Percentiles rank a stretch among this genome's conserved stretches.
phyloP scores from a whole-genome alignment of 768 basidiomycete genomes.

The Mycena rosella region DNA sequence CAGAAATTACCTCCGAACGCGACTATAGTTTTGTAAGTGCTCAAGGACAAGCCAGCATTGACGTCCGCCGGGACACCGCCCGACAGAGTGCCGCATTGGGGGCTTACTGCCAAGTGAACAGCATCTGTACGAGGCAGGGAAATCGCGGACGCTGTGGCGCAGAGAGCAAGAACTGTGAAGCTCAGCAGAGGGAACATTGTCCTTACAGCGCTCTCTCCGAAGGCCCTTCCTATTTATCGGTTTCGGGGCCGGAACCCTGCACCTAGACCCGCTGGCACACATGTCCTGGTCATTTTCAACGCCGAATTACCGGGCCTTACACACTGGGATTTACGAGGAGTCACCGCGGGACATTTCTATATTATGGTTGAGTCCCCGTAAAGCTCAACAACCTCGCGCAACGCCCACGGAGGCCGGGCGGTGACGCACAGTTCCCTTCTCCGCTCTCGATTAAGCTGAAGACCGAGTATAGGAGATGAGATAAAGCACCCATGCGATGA shows the following conservation, averaged over 20 bases:
- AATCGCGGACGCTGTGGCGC: constrained; percentile 36
- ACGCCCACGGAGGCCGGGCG: too few relatives aligned
- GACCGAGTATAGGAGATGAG: too few relatives aligned
- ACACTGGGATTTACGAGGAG: too few relatives aligned
- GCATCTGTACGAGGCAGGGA: constrained; percentile 36
- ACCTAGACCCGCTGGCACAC: too few relatives aligned
- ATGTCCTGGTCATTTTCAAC: too few relatives aligned
- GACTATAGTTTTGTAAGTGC: constrained; percentile 59
- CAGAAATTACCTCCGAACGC: constrained; percentile 57
- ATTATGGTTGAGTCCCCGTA: too few relatives aligned
- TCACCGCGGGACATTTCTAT: too few relatives aligned
- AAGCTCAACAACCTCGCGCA: too few relatives aligned
- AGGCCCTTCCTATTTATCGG: constrained; percentile 39
- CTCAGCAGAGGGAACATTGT: constrained; percentile 35
- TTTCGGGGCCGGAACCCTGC: constrained; percentile 5
- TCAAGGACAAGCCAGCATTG: constrained; percentile 57
- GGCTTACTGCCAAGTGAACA: constrained; percentile 58
- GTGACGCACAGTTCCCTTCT: too few relatives aligned
- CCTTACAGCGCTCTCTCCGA: not conserved
- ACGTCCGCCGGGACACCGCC: constrained; percentile 56
- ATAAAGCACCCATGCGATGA: too few relatives aligned
- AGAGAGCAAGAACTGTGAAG: constrained; percentile 38
- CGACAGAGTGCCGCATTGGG: constrained; percentile 57
- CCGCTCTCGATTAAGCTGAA: too few relatives aligned
- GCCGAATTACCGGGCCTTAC: too few relatives aligned